These are phyloP conservation scores for Skeletonema menzelii DNA, from an alignment of 108 stramenopile genomes.

Conservation along the genomic window DNA sequence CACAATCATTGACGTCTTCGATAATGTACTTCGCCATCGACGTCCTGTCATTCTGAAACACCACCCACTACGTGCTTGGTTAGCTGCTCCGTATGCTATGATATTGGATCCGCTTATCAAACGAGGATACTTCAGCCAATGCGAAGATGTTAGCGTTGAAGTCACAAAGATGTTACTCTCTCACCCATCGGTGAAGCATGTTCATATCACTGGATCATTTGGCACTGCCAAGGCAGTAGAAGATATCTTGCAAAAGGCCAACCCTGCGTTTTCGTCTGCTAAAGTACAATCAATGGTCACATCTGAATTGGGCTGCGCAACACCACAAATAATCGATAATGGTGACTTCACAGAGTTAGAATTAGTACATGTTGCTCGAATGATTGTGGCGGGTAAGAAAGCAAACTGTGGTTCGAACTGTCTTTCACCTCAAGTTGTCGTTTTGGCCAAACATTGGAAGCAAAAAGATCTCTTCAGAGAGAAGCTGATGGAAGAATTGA, in stretches of 20 bases:
- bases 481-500: conserved; percentile 8
- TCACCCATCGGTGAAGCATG: conserved; percentile 13
- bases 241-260: background rate
- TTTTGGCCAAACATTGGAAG: conserved; percentile 15
- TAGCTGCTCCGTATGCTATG: conserved; percentile 4
- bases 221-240: conserved; percentile 12
- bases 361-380: background rate
- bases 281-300: conserved; percentile 11
- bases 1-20: conserved; percentile 15
- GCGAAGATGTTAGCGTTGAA: conserved; percentile 1
- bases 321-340: conserved; percentile 9
- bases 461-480: conserved; percentile 22
- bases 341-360: conserved; percentile 13
- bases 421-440: conserved; percentile 32
- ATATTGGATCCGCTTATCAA: conserved; percentile 15
- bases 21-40: conserved; percentile 1
- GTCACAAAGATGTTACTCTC: conserved; percentile 4
- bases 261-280: background rate
- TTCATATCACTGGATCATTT: conserved; percentile 22
- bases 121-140: conserved; percentile 10
- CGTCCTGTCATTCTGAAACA: conserved; percentile 18
- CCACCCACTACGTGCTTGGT: conserved; percentile 30
- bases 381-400: conserved; percentile 21
- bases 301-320: conserved; percentile 26
- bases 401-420: conserved; percentile 31